Conservation (phyloP, 345 rosid species). For the Tarenaya hassleriana region DNA sequence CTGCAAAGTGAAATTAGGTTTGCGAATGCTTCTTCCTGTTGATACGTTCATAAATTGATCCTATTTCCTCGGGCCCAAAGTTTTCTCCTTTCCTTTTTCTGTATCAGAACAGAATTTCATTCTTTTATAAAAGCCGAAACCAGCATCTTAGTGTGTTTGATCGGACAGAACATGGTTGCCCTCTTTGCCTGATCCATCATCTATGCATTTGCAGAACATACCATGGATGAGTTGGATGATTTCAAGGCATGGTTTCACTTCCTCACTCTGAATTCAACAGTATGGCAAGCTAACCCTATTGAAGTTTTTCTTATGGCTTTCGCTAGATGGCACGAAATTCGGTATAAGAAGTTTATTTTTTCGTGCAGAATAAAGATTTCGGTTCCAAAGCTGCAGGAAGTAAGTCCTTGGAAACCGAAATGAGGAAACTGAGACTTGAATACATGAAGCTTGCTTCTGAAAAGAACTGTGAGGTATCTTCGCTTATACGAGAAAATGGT, state of each 20-base stretch:
- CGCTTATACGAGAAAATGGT: conserved; percentile 50
- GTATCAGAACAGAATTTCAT: background rate
- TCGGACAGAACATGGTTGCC: no score
- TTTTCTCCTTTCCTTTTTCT: conserved; percentile 13
- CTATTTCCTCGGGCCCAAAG: background rate
- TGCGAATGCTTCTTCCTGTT: conserved; percentile 20
- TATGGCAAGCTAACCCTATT: conserved; percentile 21
- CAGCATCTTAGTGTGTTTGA: no score
- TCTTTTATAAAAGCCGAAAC: background rate
- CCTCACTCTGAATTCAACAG: conserved; percentile 37
- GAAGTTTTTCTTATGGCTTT: background rate
- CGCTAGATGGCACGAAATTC: no score
- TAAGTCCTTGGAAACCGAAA: conserved; percentile 33
- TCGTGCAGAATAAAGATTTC: conserved; percentile 15
- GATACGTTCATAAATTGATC: background rate
- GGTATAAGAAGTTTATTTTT: background rate
- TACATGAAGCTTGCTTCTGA: conserved; percentile 51
- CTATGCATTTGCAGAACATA: conserved; percentile 42
- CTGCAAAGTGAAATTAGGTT: conserved; percentile 46
- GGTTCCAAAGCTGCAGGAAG: conserved; percentile 19
- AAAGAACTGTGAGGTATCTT: conserved; percentile 45
- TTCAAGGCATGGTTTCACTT: conserved; percentile 49
- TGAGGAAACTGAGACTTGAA: conserved; percentile 46
- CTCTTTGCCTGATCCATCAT: no score
- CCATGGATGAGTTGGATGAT: conserved; percentile 59